Conservation (phyloP, 129 eudicot genomes). For the Flaveria sonorensis region DNA sequence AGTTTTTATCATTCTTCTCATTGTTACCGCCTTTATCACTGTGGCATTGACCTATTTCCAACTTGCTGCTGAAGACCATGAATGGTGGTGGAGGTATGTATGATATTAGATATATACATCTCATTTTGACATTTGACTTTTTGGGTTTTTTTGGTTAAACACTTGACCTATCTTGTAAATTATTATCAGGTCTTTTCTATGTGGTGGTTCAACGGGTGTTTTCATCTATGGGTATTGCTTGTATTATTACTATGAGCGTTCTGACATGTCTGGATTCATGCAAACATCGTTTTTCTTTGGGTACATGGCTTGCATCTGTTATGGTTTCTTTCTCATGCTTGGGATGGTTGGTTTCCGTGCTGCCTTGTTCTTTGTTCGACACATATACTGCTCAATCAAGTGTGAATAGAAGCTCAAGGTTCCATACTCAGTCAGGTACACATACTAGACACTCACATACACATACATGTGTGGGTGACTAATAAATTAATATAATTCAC, state of each 20-base stretch:
- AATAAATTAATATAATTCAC: neutral
- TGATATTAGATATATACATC: too few relatives aligned
- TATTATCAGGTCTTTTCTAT: constrained; percentile 54
- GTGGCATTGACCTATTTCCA: constrained; percentile 65
- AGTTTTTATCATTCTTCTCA: constrained; percentile 64
- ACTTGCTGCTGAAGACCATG: constrained; percentile 75
- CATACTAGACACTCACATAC: neutral
- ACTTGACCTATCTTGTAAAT: neutral
- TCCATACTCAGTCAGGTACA: constrained; percentile 34
- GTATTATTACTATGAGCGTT: constrained; percentile 57
- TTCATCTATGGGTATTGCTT: constrained; percentile 61
- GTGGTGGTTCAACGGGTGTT: constrained; percentile 68
- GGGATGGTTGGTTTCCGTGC: constrained; percentile 62
- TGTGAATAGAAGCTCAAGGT: constrained; percentile 44
- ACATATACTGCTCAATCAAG: constrained; percentile 61
- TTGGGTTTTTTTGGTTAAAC: neutral
- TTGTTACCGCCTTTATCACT: constrained; percentile 59
- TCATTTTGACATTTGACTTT: neutral
- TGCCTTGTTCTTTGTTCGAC: constrained; percentile 56
- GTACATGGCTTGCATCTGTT: constrained; percentile 73
- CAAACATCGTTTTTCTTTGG: constrained; percentile 69
- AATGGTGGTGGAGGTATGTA: constrained; percentile 79
- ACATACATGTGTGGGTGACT: neutral
- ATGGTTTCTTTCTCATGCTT: constrained; percentile 63
- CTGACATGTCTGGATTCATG: constrained; percentile 62